A percentile compares a stretch with the other conserved stretches of the same genome.
phyloP scores from a whole-genome alignment of 2,329 filamentous ascomycete genomes.

The Leptographium galeiforme region DNA sequence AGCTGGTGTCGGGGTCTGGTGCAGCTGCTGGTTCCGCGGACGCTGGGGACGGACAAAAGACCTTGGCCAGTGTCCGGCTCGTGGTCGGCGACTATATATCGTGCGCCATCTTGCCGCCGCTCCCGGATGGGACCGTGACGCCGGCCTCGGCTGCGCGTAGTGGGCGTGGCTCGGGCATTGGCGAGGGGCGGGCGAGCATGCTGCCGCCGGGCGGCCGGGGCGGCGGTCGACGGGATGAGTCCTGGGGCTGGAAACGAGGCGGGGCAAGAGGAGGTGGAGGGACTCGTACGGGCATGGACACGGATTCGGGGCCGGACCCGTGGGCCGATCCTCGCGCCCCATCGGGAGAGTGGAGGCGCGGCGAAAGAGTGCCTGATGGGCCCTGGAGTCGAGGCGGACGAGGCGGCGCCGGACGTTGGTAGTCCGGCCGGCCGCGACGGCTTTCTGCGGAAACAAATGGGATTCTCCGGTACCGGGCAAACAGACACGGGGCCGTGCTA shows the following conservation, averaged over 20 bases:
- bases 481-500: not conserved
- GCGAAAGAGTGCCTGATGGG: constrained; percentile 46
- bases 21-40: constrained; percentile 17
- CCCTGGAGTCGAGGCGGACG: constrained; percentile 30
- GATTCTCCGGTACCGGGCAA: too few species aligned
- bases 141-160: constrained; percentile 39
- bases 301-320: not conserved
- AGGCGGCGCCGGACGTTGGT: constrained; percentile 5
- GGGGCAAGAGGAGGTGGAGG: not conserved
- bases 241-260: not conserved
- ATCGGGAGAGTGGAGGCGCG: constrained; percentile 52
- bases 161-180: constrained; percentile 25
- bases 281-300: not conserved
- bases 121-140: constrained; percentile 54
- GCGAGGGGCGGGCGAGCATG: constrained; percentile 18
- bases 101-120: constrained; percentile 65
- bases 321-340: constrained; percentile 20
- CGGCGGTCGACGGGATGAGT: not conserved
- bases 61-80: constrained; percentile 63
- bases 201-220: constrained; percentile 3
- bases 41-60: constrained; percentile 54
- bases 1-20: constrained; percentile 11
- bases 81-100: constrained; percentile 82
- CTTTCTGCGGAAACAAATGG: too few species aligned
- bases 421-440: not conserved